Evolutionary conservation across 495 filamentous ascomycete species (phyloP).

Genomic region (Gamarada debralockiae): DNA sequence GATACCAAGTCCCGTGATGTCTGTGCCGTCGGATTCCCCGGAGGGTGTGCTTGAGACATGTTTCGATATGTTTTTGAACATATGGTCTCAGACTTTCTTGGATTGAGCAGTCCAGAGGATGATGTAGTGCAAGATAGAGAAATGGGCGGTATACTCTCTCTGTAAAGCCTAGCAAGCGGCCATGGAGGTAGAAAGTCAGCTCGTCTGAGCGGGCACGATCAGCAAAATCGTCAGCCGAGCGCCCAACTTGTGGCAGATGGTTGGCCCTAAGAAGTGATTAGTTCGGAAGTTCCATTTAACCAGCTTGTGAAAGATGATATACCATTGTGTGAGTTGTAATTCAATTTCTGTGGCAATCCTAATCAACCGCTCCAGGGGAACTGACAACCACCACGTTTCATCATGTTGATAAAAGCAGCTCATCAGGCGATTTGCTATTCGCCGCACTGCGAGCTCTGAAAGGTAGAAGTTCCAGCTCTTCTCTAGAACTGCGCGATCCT

Average conservation of each 20-base stretch:
- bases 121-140: constrained; percentile 3
- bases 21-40: background rate
- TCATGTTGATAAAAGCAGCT: background rate
- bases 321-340: background rate
- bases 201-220: too few species aligned
- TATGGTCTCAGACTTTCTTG: background rate
- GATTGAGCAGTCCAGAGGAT: background rate
- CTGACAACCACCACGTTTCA: background rate
- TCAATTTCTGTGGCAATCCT: background rate
- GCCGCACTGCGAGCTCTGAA: constrained; percentile 22
- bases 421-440: constrained; percentile 3
- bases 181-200: background rate
- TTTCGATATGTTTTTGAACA: background rate
- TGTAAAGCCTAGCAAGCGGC: background rate
- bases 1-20: constrained; percentile 7
- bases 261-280: background rate
- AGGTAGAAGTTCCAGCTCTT: constrained; percentile 25
- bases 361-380: background rate
- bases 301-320: background rate
- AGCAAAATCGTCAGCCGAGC: too few species aligned
- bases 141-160: background rate
- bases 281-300: background rate
- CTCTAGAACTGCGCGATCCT: too few species aligned
- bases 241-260: too few species aligned
- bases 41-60: background rate